Percentiles rank a stretch among this genome's conserved stretches.
These are phyloP conservation scores for Ballota nigra DNA, from an alignment of 257 asterid genomes.

Conservation along the genomic window DNA sequence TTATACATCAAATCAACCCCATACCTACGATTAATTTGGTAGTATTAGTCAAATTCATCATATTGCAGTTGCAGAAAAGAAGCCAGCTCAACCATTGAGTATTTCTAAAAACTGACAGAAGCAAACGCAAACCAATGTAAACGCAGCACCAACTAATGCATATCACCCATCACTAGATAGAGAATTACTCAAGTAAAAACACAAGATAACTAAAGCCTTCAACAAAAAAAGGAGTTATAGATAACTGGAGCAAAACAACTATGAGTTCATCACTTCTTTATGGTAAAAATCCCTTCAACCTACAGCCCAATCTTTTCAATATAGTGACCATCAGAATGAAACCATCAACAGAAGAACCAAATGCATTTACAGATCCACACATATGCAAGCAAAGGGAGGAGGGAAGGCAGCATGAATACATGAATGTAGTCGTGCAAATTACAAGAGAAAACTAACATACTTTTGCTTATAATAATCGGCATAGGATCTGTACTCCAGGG, in stretches of 20 bases:
- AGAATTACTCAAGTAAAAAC: background rate
- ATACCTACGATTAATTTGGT: constrained; percentile 56
- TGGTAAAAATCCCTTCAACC: background rate
- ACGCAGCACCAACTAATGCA: constrained; percentile 14
- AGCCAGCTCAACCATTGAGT: constrained; percentile 25
- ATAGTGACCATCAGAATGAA: background rate
- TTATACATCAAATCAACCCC: constrained; percentile 80
- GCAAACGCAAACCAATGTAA: constrained; percentile 8
- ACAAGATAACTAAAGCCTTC: background rate
- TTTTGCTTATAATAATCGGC: constrained; percentile 97
- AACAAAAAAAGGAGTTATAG: background rate
- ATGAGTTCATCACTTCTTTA: background rate
- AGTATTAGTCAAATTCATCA: constrained; percentile 37
- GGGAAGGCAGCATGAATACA: background rate
- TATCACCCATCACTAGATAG: background rate
- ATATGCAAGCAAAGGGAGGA: constrained; percentile 13
- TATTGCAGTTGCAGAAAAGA: too few relatives aligned
- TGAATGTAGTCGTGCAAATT: constrained; percentile 16
- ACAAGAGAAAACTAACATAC: constrained; percentile 42
- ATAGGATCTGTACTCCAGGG: constrained; percentile 91
- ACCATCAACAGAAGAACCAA: constrained; percentile 9
- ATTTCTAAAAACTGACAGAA: constrained; percentile 25
- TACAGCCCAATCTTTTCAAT: background rate
- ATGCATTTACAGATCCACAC: background rate
- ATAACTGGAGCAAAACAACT: background rate